Base-by-base conservation (phyloP, 257 asterid species). In the Coffea eugenioides region DNA sequence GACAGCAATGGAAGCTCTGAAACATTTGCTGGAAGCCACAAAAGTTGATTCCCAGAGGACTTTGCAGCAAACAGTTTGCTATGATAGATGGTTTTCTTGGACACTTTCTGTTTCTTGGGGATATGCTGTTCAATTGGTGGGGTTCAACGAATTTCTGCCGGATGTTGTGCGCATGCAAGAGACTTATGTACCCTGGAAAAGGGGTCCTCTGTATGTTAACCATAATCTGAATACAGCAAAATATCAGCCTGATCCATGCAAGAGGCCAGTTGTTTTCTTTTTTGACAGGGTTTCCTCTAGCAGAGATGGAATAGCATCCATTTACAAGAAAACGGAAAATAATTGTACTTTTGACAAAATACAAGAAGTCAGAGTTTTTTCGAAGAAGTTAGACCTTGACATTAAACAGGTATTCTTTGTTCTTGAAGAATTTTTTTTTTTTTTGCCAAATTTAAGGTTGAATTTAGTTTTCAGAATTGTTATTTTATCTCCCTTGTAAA, bases 51-150 rank as follows among this genome's bases (percentile, higher is more conserved):
- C 97, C 0, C 92, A 83, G 75, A 84, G 98, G 73, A 68, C 88
- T 5, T n/a, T 92, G 87, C 97, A 91, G 61, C 97, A 94, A 71
- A 88, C 96, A 0, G 92, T 94, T 3, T 94, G 98, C 88, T 94
- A 91, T 2, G 96, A 93, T 48, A 77, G 85, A 67, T 87, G 90
- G 96, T 89, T 88, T 74, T 91, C 93, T 18, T 91, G 95, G 97
- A 90, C 97, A 0, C 73, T 94, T 57, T 94, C 97, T 0, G 86
- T 91, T 21, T 93, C 98, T 0, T 94, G 98, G 98, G 97, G 97
- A 62, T 91, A 93, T 27, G 97, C 92, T 2, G 92, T 93, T 52
- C 97, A 93, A 78, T 69, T 94, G 45, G 86, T 88, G 70, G 91
- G 87, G 1, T 86, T 20, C 72, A 79, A 89, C 45, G 84, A 88